These are phyloP conservation scores for Leccinum variicolor DNA, from an alignment of 768 basidiomycete species.

Conservation along the genomic window DNA sequence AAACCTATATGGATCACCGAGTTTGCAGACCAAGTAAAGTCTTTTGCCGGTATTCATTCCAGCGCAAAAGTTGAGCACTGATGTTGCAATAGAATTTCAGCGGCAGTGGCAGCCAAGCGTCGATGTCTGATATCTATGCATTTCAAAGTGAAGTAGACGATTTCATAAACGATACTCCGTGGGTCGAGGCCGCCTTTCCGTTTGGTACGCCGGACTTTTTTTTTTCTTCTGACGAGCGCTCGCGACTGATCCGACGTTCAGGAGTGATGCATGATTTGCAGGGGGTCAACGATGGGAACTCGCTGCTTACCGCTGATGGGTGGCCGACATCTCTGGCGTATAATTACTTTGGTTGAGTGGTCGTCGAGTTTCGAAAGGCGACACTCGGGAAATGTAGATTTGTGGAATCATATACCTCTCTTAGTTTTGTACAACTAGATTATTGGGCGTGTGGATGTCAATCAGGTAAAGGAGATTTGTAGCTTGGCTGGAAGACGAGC, in stretches of 20 bases:
- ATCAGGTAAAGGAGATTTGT: background rate
- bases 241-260: slow-evolving; percentile 15
- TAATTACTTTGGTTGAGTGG: slow-evolving; percentile 42
- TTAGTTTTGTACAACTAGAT: slow-evolving; percentile 8
- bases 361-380: background rate
- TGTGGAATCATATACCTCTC: background rate
- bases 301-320: slow-evolving; percentile 45
- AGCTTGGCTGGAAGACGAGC: background rate
- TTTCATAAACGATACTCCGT: slow-evolving; percentile 44
- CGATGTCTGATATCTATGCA: slow-evolving; percentile 36
- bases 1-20: slow-evolving; percentile 62
- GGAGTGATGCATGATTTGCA: slow-evolving; percentile 55
- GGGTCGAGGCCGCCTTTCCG: slow-evolving; percentile 43
- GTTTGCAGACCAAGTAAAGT: slow-evolving; percentile 61
- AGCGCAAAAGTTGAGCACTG: background rate
- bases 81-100: slow-evolving; percentile 47
- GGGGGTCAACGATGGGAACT: slow-evolving; percentile 54
- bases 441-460: too few species aligned
- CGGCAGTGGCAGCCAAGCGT: slow-evolving; percentile 40
- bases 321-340: slow-evolving; percentile 54
- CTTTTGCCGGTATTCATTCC: background rate
- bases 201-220: slow-evolving; percentile 51
- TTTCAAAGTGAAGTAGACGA: slow-evolving; percentile 46
- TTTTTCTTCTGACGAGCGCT: background rate
- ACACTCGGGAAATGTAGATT: background rate